Evolutionary conservation across 148 eudicot genomes (phyloP), one percentile per base, ranked within the genome.

Genomic region (Suaeda aralocaspica): DNA sequence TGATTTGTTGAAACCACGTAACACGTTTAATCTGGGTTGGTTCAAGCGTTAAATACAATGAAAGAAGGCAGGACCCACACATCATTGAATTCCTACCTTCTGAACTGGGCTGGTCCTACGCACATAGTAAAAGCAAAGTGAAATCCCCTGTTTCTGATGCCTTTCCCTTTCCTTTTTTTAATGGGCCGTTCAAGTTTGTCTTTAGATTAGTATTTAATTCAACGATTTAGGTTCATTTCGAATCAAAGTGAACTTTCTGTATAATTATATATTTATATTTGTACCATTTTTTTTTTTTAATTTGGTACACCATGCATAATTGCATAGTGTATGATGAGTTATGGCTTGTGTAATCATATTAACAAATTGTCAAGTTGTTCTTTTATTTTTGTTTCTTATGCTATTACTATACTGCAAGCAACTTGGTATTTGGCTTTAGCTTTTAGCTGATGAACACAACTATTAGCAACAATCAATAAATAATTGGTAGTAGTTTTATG

Each of bases 11-110:
- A 53, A 5, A 46, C 61, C 61, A 29, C 39, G n/a, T 52, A 61
- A 61, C 45, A 39, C 51, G 59, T 15, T 57, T n/a, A n/a, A n/a
- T n/a, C n/a, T n/a, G n/a, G 57, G 29, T 70, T 26, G 30, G 44
- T 25, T 49, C 66, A 33, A n/a, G 64, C 75, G 75, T 71, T 76
- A 76, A 76, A 57, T 18, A 66, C 75, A 24, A 76, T 57, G 71
- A 58, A 70, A 49, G 13, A 12, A 59, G 52, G 36, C 4, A 50
- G 74, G 59, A 21, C 66, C 74, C 59, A 56, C 57, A 1, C 57
- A 44, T 22, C 60, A 69, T 21, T 66, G 29, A 63, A 28, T 16
- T 66, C 65, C 65, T 45, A 66, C 45, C n/a, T 74, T 24, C 50
- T 56, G 19, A 33, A 8, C 41, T 36, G 41, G 41, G 56, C 64